Evolutionary conservation across 306 rosid genomes (phyloP), one percentile per base, ranked within the genome.

Genomic region (Cicer bijugum): DNA sequence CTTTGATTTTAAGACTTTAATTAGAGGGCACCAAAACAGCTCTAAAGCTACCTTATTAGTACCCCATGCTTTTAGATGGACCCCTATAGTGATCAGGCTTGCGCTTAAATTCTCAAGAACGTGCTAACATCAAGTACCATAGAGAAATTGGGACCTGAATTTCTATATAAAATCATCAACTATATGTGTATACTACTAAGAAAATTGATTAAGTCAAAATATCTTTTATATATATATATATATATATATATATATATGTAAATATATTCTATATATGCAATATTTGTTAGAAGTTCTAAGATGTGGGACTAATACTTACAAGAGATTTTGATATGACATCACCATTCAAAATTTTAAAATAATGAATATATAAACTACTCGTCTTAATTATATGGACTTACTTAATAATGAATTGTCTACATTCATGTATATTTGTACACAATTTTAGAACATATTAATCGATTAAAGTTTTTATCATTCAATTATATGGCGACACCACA

Each of bases 51-150:
- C 44, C 75, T 19, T 28, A 39, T 38, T 40, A 39, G 50, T 44
- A 44, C 68, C 75, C 44, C 76, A 43, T 58, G 67, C 61, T 66
- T 69, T n/a, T 71, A 14, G 1, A 52, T 69, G 84, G 84, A 69
- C 84, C 84, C 65, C 64, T 37, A n/a, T 57, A 5, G 48, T 35
- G n/a, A n/a, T n/a, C 51, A 8, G 69, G 20, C 72, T 67, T 78
- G 28, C 7, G 33, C 68, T 44, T 45, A 56, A 74, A 11, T 62
- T 69, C 48, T 47, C 61, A 77, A 44, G 61, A 84, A 76, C 84
- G 77, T 80, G 87, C 71, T 76, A 40, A 55, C 84, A 76, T 84
- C 82, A 72, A 84, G 87, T 76, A 84, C 75, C 40, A 57, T 57
- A 12, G 12, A 47, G 35, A 74, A 39, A 28, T 23, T 51, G 80